Percentiles rank a stretch among this genome's conserved stretches.
These are phyloP conservation scores for Dactylonectria estremocensis DNA, from an alignment of 2,329 filamentous ascomycete species.

Conservation along the genomic window DNA sequence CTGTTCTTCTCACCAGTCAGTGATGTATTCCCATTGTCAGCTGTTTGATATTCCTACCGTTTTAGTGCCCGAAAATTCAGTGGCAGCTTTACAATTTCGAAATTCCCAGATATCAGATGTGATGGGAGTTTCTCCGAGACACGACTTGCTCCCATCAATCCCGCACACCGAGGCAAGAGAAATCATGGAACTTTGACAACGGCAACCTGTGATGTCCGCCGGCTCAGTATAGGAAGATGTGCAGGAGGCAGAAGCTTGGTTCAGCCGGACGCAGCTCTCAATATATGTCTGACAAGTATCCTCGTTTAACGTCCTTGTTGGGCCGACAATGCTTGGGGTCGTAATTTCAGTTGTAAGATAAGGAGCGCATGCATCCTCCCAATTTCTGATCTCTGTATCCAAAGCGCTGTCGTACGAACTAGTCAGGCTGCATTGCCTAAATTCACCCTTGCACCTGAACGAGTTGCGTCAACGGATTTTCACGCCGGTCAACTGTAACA, in stretches of 20 bases:
- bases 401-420: constrained; percentile 22
- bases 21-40: too few species aligned
- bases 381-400: constrained; percentile 15
- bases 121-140: neutral
- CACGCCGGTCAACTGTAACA: neutral
- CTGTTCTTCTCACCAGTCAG: too few species aligned
- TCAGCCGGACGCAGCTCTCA: constrained; percentile 25
- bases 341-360: constrained; percentile 28
- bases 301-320: constrained; percentile 25
- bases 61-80: neutral
- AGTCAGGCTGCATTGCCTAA: constrained; percentile 26
- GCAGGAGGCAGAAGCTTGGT: constrained; percentile 13
- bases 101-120: constrained; percentile 28
- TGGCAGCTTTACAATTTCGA: constrained; percentile 23
- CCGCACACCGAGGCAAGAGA: constrained; percentile 29
- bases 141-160: constrained; percentile 21
- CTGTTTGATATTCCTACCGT: too few species aligned
- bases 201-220: constrained; percentile 24
- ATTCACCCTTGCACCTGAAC: constrained; percentile 27
- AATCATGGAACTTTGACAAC: constrained; percentile 19
- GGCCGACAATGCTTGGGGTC: constrained; percentile 8
- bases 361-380: constrained; percentile 25
- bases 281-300: constrained; percentile 16
- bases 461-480: too few species aligned
- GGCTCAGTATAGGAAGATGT: constrained; percentile 11